Base-by-base conservation (phyloP, 2,329 filamentous ascomycete genomes). In the Colletotrichum tofieldiae region DNA sequence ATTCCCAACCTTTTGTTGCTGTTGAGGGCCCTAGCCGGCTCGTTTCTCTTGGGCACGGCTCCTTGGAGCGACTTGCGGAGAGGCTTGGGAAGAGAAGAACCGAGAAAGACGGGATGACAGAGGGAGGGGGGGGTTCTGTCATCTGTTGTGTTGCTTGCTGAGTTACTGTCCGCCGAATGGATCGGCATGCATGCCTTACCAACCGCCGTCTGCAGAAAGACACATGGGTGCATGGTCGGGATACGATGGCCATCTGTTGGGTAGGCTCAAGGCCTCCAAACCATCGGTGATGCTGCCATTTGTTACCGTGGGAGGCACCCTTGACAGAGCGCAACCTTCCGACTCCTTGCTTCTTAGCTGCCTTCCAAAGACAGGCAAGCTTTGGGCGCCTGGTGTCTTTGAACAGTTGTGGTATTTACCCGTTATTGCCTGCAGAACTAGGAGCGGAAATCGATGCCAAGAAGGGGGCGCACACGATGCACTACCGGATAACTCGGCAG, bases 401-500 rank as follows among this genome's bases (percentile, higher is more conserved):
- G 43, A 55, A 26, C 41, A 52, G 35, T 61, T 14, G 41, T 26
- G 23, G 23, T 37, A 59, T 72, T 63, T 54, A 29, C 61, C 58
- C 65, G 43, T 52, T 14, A 23, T 49, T 47, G 32, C 20, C 58
- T 59, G 65, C 69, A 69, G 45, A 45, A 23, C 52, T 26, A 49
- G 65, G 65, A 47, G 52, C 59, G 59, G 69, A 61, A 64, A n/a
- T 47, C 51, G 58, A 69, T 69, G 69, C 69, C 65, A 72, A 72
- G 65, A 69, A 59, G 59, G 69, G 69, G 65, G 65, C 58, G 52
- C 65, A 59, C 47, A 71, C 56, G 52, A 60, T 69, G 63, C 65
- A 60, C 65, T 45, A 35, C 37, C 69, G 69, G 69, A 72, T 72
- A 69, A 55, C 59, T 64, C 69, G 69, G 69, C 69, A 72, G 35